Conservation (phyloP, 2,329 filamentous ascomycete genomes). For the Madurella fahalii region DNA sequence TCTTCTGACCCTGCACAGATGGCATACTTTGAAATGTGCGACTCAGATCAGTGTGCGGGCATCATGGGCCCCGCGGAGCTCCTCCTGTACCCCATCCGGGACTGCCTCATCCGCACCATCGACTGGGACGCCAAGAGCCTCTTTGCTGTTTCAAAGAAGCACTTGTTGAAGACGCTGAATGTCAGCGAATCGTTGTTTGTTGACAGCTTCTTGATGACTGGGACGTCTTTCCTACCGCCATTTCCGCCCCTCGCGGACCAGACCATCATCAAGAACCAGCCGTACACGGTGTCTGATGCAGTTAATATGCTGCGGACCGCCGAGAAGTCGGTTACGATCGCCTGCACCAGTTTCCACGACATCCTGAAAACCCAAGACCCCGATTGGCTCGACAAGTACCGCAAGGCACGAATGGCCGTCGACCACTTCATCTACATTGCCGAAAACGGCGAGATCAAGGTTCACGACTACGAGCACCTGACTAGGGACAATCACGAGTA, state of each 20-base stretch:
- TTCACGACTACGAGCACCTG: conserved; percentile 67
- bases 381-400: conserved; percentile 81
- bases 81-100: conserved; percentile 78
- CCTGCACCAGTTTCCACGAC: conserved; percentile 76
- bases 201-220: conserved; percentile 77
- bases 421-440: conserved; percentile 84
- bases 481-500: conserved; percentile 86
- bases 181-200: conserved; percentile 69
- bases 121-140: conserved; percentile 68
- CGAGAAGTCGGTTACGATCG: conserved; percentile 64
- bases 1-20: conserved; percentile 47
- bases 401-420: conserved; percentile 77
- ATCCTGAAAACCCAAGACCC: conserved; percentile 67
- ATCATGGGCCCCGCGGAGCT: conserved; percentile 82
- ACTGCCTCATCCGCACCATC: conserved; percentile 62
- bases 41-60: conserved; percentile 66
- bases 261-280: conserved; percentile 50
- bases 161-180: conserved; percentile 65
- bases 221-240: conserved; percentile 72
- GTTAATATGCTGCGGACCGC: conserved; percentile 70
- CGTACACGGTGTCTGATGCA: conserved; percentile 66
- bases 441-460: conserved; percentile 69
- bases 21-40: conserved; percentile 68
- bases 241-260: conserved; percentile 72
- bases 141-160: conserved; percentile 58